phyloP scores from a whole-genome alignment of 2,329 filamentous ascomycete species.

The Akanthomyces uredinophilus region DNA sequence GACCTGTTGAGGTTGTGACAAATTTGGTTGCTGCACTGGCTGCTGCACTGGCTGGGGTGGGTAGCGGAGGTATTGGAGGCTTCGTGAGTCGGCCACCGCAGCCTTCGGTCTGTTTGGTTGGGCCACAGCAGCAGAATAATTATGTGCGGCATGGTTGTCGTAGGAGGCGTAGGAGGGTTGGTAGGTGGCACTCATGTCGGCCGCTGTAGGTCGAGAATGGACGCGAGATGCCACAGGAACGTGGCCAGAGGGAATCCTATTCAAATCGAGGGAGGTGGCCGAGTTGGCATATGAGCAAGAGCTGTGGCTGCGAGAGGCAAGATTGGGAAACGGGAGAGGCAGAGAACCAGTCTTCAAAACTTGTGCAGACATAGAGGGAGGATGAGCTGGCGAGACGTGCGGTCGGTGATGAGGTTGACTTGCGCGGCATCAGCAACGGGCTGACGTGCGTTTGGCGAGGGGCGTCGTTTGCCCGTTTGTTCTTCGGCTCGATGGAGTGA shows the following conservation, averaged over 20 bases:
- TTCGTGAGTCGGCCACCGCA: constrained; percentile 29
- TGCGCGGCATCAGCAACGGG: neutral
- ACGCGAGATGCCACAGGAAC: neutral
- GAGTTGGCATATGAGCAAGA: neutral
- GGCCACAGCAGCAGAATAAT: constrained; percentile 32
- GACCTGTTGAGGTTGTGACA: constrained; percentile 17
- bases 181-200: constrained; percentile 51
- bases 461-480: constrained; percentile 9
- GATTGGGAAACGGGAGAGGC: neutral
- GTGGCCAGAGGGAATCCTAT: neutral
- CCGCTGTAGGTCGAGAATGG: constrained; percentile 23
- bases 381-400: neutral
- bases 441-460: neutral
- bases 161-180: constrained; percentile 44
- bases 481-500: neutral
- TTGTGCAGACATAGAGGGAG: constrained; percentile 8
- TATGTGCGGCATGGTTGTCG: constrained; percentile 39
- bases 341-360: neutral
- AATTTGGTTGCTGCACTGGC: constrained; percentile 13
- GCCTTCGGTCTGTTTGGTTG: constrained; percentile 30
- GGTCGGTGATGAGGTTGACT: neutral
- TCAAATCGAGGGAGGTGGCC: neutral
- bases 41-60: constrained; percentile 22
- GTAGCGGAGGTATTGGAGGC: constrained; percentile 29
- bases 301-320: neutral